Conservation (phyloP, 2,329 filamentous ascomycete genomes). For the Claviceps lovelessii region DNA sequence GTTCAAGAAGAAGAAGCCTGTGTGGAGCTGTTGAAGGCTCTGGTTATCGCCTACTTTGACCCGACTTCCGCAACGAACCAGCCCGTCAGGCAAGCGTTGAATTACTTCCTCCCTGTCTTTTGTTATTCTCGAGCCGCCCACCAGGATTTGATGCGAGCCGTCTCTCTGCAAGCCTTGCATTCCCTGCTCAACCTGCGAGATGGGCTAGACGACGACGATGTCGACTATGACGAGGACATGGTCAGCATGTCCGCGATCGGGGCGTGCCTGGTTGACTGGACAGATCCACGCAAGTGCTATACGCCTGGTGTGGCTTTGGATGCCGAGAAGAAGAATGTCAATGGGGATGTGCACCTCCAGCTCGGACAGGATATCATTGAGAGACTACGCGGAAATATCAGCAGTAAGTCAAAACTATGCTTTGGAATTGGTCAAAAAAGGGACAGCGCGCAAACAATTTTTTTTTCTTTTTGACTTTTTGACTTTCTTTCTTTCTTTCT, state of each 20-base stretch:
- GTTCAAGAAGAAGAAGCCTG: constrained; percentile 55
- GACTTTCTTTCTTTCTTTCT: no score
- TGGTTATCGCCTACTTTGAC: constrained; percentile 81
- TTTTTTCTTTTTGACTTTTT: no score
- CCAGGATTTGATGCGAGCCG: constrained; percentile 62
- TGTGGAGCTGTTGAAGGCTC: constrained; percentile 65
- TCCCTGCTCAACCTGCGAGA: constrained; percentile 60
- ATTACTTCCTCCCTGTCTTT: constrained; percentile 91
- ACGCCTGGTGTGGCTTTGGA: constrained; percentile 36
- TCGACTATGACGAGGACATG: constrained; percentile 63
- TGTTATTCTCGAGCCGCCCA: constrained; percentile 75
- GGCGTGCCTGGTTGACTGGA: constrained; percentile 83
- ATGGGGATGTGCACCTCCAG: constrained; percentile 66
- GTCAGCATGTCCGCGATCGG: constrained; percentile 65
- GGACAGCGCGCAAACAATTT: background rate
- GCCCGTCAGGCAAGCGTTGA: constrained; percentile 69
- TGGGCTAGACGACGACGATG: constrained; percentile 59
- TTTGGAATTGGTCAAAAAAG: background rate
- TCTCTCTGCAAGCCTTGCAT: constrained; percentile 62
- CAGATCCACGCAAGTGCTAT: constrained; percentile 71
- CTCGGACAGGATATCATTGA: constrained; percentile 68
- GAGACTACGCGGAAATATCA: constrained; percentile 50
- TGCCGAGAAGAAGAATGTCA: constrained; percentile 47
- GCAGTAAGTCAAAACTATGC: constrained; percentile 38
- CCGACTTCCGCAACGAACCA: constrained; percentile 69